Evolutionary conservation across 768 basidiomycete species (phyloP).

Genomic region (Pleurotus platypus): DNA sequence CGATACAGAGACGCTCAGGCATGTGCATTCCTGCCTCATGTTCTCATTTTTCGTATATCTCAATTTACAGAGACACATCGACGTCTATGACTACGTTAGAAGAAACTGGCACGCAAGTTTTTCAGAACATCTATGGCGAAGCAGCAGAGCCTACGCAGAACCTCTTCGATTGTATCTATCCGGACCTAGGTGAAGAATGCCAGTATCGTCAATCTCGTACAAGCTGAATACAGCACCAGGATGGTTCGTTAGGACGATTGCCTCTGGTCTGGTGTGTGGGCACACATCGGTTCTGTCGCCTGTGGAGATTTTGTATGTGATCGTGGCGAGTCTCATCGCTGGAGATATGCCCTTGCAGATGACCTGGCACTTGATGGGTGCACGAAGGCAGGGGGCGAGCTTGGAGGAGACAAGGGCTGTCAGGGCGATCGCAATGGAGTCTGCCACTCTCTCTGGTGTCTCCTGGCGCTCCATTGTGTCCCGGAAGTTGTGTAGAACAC

Average conservation of each 20-base stretch:
- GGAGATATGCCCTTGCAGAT: conserved; percentile 61
- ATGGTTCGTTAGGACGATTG: conserved; percentile 50
- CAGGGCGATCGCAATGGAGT: conserved; percentile 49
- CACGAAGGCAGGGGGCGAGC: conserved; percentile 51
- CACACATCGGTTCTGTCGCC: conserved; percentile 41
- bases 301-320: conserved; percentile 54
- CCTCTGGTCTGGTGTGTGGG: conserved; percentile 55
- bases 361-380: conserved; percentile 61
- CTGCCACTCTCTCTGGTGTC: conserved; percentile 45
- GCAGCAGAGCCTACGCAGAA: conserved; percentile 43
- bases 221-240: conserved; percentile 27
- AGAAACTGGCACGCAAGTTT: conserved; percentile 39
- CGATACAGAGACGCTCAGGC: too few species aligned
- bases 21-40: not conserved
- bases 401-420: conserved; percentile 50
- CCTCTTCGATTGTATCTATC: conserved; percentile 46
- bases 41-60: not conserved
- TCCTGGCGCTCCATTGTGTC: conserved; percentile 48
- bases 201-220: not conserved
- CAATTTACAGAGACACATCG: conserved; percentile 31
- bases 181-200: conserved; percentile 50
- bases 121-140: conserved; percentile 50
- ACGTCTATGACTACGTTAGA: conserved; percentile 41
- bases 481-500: conserved; percentile 32
- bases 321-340: conserved; percentile 61